These are phyloP conservation scores for Nicotiana knightiana DNA, from an alignment of 257 asterid species.

Conservation along the genomic window DNA sequence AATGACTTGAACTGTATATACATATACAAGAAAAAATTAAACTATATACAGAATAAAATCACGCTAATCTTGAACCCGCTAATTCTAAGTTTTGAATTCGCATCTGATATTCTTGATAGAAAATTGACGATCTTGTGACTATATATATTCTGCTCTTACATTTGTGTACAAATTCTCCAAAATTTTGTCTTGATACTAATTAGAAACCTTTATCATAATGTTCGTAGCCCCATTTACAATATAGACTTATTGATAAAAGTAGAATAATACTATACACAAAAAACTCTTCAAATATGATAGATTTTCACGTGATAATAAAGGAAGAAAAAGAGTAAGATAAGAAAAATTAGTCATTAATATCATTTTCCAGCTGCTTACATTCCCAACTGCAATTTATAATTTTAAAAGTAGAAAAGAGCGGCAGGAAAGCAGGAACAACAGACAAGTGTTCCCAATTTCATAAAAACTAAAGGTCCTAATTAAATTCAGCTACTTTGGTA, in stretches of 20 bases:
- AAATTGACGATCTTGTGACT: too few species aligned
- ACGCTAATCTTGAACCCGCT: too few species aligned
- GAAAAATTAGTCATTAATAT: background rate
- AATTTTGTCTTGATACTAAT: background rate
- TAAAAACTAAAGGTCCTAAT: background rate
- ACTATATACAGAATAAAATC: too few species aligned
- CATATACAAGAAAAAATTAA: too few species aligned
- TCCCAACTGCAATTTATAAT: background rate
- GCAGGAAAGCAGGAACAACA: background rate
- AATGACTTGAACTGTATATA: too few species aligned
- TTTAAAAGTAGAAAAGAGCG: background rate
- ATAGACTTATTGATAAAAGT: background rate
- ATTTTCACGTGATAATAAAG: conserved; percentile 1
- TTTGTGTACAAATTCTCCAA: background rate
- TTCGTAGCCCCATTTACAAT: background rate
- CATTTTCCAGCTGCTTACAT: background rate
- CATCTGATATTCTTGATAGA: too few species aligned
- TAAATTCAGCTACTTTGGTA: conserved; percentile 16
- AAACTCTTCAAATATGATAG: background rate
- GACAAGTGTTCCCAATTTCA: conserved; percentile 8
- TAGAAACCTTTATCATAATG: background rate
- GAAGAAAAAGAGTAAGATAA: background rate
- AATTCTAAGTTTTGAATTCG: too few species aligned
- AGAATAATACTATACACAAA: background rate
- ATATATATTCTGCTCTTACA: background rate